Percentiles rank a stretch among this genome's conserved stretches.
Evolutionary conservation across 225 moss, liverwort and hornwort genomes (phyloP).

Genomic region (Polytrichum commune): DNA sequence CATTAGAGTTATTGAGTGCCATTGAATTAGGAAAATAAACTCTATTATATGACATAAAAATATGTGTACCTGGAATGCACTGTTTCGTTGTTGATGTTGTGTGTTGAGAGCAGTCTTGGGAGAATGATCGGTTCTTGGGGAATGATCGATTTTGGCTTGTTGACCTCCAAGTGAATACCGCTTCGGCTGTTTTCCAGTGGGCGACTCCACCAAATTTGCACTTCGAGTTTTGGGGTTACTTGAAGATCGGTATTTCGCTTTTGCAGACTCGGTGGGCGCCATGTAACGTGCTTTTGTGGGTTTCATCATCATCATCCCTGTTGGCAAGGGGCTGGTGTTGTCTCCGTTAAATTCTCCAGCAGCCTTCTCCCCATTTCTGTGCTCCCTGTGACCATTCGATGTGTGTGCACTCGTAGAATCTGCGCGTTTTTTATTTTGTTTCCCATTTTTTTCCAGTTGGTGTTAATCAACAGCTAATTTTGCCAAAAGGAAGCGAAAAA

Average conservation of each 20-base stretch:
- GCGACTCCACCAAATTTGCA: slow-evolving; percentile 37
- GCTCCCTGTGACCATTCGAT: too few relatives aligned
- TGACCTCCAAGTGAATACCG: slow-evolving; percentile 27
- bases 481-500: too few relatives aligned
- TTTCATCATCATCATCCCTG: slow-evolving; percentile 30
- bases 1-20: too few relatives aligned
- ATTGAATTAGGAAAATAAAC: too few relatives aligned
- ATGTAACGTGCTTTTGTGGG: slow-evolving; percentile 54
- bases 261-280: slow-evolving; percentile 79
- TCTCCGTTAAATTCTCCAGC: slow-evolving; percentile 32
- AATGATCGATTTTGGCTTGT: slow-evolving; percentile 7
- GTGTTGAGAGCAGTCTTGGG: slow-evolving; percentile 35
- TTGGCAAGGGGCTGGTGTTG: slow-evolving; percentile 21
- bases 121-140: slow-evolving; percentile 2
- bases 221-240: slow-evolving; percentile 54
- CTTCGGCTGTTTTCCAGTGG: slow-evolving; percentile 20
- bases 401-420: too few relatives aligned
- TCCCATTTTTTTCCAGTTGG: too few relatives aligned
- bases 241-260: slow-evolving; percentile 72
- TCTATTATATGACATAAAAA: too few relatives aligned
- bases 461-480: too few relatives aligned
- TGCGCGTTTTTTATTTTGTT: too few relatives aligned
- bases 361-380: slow-evolving; percentile 32
- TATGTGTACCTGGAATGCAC: slow-evolving; percentile 28
- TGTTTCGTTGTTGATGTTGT: slow-evolving; percentile 11